Conservation (phyloP, 805 yeast species). For the Pichia kluyveri region DNA sequence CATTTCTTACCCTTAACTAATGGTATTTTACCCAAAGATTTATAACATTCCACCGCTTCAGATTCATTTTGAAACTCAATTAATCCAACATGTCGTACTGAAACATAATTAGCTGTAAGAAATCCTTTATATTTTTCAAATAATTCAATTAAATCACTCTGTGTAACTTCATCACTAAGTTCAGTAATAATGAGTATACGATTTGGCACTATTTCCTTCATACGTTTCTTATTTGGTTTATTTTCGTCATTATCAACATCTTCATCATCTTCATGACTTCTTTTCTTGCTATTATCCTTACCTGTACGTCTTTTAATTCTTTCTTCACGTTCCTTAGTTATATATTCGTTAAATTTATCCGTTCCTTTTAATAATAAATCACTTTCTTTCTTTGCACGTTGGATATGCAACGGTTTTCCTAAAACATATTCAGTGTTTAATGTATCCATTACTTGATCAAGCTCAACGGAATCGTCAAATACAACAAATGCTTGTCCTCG, state of each 20-base stretch:
- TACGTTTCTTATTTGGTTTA: neutral
- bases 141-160: conserved; percentile 31
- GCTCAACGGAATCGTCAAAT: conserved; percentile 32
- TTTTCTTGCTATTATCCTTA: conserved; percentile 12
- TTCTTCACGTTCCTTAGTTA: conserved; percentile 13
- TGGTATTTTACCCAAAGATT: conserved; percentile 12
- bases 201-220: conserved; percentile 43
- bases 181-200: conserved; percentile 59
- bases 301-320: conserved; percentile 16
- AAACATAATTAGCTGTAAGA: conserved; percentile 56
- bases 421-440: conserved; percentile 34
- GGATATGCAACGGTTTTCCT: conserved; percentile 39
- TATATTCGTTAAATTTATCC: conserved; percentile 4
- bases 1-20: conserved; percentile 12
- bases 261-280: conserved; percentile 14
- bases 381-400: conserved; percentile 35
- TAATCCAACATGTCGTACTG: conserved; percentile 64
- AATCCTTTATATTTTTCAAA: conserved; percentile 54
- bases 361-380: conserved; percentile 25
- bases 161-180: conserved; percentile 37
- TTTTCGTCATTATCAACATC: neutral
- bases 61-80: conserved; percentile 60
- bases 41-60: conserved; percentile 31
- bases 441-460: conserved; percentile 36
- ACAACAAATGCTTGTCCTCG: conserved; percentile 81